phyloP scores from a whole-genome alignment of 2,329 filamentous ascomycete species.

The Fusarium scirpi region DNA sequence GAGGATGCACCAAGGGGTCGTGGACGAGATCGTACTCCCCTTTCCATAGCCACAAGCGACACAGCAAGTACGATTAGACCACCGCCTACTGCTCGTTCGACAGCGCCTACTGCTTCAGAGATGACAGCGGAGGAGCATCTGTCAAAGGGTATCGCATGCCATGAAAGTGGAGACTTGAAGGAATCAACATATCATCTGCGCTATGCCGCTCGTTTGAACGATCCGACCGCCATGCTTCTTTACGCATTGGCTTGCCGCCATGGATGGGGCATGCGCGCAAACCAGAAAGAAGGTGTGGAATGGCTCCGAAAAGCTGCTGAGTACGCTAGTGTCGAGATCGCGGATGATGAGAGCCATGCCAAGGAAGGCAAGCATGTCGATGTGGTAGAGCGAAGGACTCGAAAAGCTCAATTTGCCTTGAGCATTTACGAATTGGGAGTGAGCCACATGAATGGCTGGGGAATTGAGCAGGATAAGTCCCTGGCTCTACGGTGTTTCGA shows the following conservation, averaged over 20 bases:
- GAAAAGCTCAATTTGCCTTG: conserved; percentile 92
- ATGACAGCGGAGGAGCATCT: conserved; percentile 90
- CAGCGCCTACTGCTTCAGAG: conserved; percentile 71
- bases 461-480: conserved; percentile 90
- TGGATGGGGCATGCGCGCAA: conserved; percentile 97
- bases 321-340: conserved; percentile 82
- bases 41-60: conserved; percentile 65
- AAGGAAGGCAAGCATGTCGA: conserved; percentile 74
- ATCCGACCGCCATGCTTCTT: conserved; percentile 94
- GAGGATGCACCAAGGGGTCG: conserved; percentile 64
- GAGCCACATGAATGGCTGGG: conserved; percentile 98
- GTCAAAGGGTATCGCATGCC: conserved; percentile 87
- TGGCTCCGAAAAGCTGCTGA: conserved; percentile 95
- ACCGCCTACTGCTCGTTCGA: conserved; percentile 56
- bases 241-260: conserved; percentile 96
- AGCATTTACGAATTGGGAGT: conserved; percentile 97
- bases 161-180: conserved; percentile 87
- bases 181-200: conserved; percentile 97
- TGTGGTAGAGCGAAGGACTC: conserved; percentile 78
- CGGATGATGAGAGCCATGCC: conserved; percentile 78
- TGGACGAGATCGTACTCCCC: conserved; percentile 59
- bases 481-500: conserved; percentile 94
- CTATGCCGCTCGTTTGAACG: conserved; percentile 84
- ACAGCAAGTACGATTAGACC: conserved; percentile 65
- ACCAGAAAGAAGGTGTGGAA: conserved; percentile 87